Conservation (phyloP, 371 early-diverging fungal genomes). For the Mortierella polycephala region DNA sequence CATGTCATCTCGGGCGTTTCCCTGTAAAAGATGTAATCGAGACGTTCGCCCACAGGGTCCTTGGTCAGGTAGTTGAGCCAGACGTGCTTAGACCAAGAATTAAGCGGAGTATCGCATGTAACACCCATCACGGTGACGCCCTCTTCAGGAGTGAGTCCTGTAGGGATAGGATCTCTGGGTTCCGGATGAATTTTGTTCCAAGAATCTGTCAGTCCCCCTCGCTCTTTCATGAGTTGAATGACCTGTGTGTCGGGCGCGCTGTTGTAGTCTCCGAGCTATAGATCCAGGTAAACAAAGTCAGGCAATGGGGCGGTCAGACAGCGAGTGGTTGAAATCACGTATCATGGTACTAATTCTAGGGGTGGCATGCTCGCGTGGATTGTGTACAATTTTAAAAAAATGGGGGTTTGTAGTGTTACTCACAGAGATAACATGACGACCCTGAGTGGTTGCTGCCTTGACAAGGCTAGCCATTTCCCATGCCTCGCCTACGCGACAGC, state of each 20-base stretch:
- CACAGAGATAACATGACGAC: conserved; percentile 57
- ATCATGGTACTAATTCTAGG: too few relatives aligned
- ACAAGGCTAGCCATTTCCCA: conserved; percentile 51
- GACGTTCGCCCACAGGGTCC: conserved; percentile 57
- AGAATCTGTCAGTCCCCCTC: conserved; percentile 68
- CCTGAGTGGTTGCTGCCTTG: conserved; percentile 44
- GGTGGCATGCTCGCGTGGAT: too few relatives aligned
- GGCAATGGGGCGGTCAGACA: too few relatives aligned
- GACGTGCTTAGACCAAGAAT: conserved; percentile 63
- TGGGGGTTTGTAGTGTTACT: too few relatives aligned
- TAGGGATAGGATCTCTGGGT: conserved; percentile 41
- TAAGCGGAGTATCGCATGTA: conserved; percentile 69
- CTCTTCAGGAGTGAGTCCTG: conserved; percentile 42
- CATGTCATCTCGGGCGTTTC: conserved; percentile 61
- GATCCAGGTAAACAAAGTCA: not conserved
- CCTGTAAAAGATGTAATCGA: conserved; percentile 70
- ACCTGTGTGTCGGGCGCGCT: conserved; percentile 65
- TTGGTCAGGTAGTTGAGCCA: conserved; percentile 45
- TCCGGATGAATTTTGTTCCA: conserved; percentile 61
- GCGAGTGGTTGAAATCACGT: too few relatives aligned
- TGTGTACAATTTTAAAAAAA: not conserved
- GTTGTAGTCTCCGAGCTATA: conserved; percentile 69
- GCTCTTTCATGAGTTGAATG: conserved; percentile 59
- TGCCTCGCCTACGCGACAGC: conserved; percentile 52
- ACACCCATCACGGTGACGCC: conserved; percentile 58